A percentile compares a stretch with the other conserved stretches of the same genome.
These are phyloP conservation scores for Suillus fuscotomentosus DNA, from an alignment of 768 basidiomycete species.

Conservation along the genomic window DNA sequence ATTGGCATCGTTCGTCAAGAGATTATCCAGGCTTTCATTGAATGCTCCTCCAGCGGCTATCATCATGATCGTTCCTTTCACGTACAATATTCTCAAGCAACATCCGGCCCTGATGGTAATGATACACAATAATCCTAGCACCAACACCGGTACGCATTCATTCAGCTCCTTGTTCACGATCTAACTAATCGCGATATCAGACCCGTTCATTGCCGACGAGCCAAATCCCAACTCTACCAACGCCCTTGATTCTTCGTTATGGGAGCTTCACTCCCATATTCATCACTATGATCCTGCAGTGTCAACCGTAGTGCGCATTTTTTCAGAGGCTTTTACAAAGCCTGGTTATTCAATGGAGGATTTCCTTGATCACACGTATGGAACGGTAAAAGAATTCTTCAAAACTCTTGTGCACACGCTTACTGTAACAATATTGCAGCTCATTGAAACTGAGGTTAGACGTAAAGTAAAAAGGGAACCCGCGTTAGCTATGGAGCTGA, in stretches of 20 bases:
- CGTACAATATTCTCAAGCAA: slow-evolving; percentile 89
- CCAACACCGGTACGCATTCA: slow-evolving; percentile 32
- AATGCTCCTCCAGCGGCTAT: slow-evolving; percentile 87
- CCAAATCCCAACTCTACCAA: slow-evolving; percentile 71
- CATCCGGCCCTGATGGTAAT: slow-evolving; percentile 92
- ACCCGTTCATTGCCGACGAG: slow-evolving; percentile 71
- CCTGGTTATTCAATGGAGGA: slow-evolving; percentile 89
- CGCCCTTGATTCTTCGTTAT: slow-evolving; percentile 85
- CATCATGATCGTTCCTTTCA: slow-evolving; percentile 88
- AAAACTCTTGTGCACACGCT: slow-evolving; percentile 4
- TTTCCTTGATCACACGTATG: slow-evolving; percentile 92
- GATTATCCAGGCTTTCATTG: slow-evolving; percentile 81
- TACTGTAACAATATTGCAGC: slow-evolving; percentile 39
- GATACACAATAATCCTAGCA: slow-evolving; percentile 67
- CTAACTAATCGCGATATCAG: slow-evolving; percentile 30
- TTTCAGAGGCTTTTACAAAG: slow-evolving; percentile 93
- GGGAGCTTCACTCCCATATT: slow-evolving; percentile 84
- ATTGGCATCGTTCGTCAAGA: slow-evolving; percentile 94
- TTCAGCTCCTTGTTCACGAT: neutral
- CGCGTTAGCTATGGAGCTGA: slow-evolving; percentile 47
- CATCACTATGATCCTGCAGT: slow-evolving; percentile 84
- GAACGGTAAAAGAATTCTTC: slow-evolving; percentile 52
- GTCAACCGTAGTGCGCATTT: slow-evolving; percentile 85
- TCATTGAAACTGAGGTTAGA: slow-evolving; percentile 82
- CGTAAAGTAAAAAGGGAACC: slow-evolving; percentile 82